Base-by-base conservation (phyloP, 2,329 filamentous ascomycete genomes). In the Akanthomyces lecanii region DNA sequence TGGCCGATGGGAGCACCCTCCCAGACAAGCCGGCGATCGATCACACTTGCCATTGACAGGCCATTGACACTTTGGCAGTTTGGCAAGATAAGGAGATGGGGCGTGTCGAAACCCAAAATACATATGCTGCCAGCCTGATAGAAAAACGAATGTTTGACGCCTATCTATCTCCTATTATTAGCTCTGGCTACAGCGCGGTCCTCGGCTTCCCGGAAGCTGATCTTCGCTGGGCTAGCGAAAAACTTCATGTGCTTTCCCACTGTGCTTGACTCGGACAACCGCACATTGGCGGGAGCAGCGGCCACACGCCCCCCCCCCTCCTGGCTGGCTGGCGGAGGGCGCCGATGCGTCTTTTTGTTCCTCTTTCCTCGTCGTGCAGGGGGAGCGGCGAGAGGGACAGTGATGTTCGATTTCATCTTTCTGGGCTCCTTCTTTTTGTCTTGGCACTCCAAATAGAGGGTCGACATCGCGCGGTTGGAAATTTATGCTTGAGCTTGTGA, bases 251-350 rank as follows among this genome's bases (percentile, higher is more conserved):
- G 45, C 23, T 48, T 25, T 14, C 40, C 23, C 48, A 3, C 40
- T 14, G n/a, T 58, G 33, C 56, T 50, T 59, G 56, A 59, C 56
- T 59, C 56, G 30, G 28, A 33, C 45, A 56, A 12, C 50, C 30
- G 3, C 33, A 30, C 23, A 21, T 53, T 16, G 21, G 23, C 36
- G 33, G 16, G 12, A 44, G 21, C 53, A 11, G 21, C 53, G 38
- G 53, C 38, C 56, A 51, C 45, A 8, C 33, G 33, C 33, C 33
- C 56, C 44, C 56, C 33, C n/a, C 30, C n/a, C 42, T n/a, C 30
- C 21, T 21, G 21, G 21, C 52, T 36, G 16, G 4, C 33, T 21
- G 11, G 12, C 54, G 54, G 54, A 45, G 42, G 23, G 25, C 12
- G 40, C 54, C 25, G 40, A 33, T 45, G 16, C 23, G 5, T 11